Base-by-base conservation (phyloP, 768 basidiomycete genomes). In the Megacollybia marginata region DNA sequence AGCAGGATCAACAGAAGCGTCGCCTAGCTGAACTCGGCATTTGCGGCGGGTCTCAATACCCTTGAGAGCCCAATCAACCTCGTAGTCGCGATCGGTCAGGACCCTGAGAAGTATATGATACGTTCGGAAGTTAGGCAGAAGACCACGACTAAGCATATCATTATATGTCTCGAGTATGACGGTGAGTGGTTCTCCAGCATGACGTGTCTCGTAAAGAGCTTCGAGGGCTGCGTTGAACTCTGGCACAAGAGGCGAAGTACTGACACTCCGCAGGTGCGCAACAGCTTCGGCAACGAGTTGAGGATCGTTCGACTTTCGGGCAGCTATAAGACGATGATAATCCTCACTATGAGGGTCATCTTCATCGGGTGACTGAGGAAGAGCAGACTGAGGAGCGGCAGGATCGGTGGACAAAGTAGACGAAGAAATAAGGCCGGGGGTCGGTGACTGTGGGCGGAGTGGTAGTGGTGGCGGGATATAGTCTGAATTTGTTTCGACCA, bases 131-230 rank as follows among this genome's bases (percentile, higher is more conserved):
- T 83, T 83, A 9, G 93, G 91, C 0, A 76, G 58, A 4, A 92
- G 61, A 15, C 78, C 75, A 31, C 67, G 71, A 23, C 72, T 66
- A 50, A 92, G 66, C 74, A 94, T 80, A 44, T 79, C 71, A 54
- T 88, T 78, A 68, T 93, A 94, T 2, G 82, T 73, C 45, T 82
- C 76, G 48, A 87, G 62, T 34, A 91, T 65, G 38, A 74, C 59
- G 0, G 72, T 64, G 31, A 89, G 71, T 6, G 81, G 78, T 53
- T 78, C 76, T 8, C 81, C 81, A 9, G 60, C 49, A 15, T 49
- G 42, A 55, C 83, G 73, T 46, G 74, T 67, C 32, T 64, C 58
- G 34, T 70, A 57, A 2, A 92, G 64, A 0, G 78, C 80, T 1
- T 70, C 59, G 18, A 92, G 65, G 5, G 82, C 82, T 33, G 69